Base-by-base conservation (phyloP, 2,329 filamentous ascomycete genomes). In the Cladorrhinum sp. region DNA sequence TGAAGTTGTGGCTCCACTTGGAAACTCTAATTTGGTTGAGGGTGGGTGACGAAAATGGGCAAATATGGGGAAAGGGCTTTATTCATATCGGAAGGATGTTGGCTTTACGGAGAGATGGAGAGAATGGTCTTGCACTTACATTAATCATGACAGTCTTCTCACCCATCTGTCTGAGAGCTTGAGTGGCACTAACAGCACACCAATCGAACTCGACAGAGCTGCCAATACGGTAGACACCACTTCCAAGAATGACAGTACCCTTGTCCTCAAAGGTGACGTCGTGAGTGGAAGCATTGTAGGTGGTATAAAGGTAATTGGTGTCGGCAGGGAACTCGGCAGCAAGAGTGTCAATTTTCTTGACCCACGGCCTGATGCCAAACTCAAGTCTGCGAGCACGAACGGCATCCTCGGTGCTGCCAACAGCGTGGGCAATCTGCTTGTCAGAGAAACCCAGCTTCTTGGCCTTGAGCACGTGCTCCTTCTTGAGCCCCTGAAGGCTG, bases 141-240 rank as follows among this genome's bases (percentile, higher is more conserved):
- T 98, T 98, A 72, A 99, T 95, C 91, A 98, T 96, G 61, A 96
- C 87, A 28, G 95, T 98, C 87, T 97, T 97, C 82, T 96, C 90
- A 68, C 92, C 93, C 82, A 96, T 91, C 63, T 88, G 82, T 70
- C 88, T 86, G 65, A 98, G 83, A 48, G 92, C 90, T 64, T 91
- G 83, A 10, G 92, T 93, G 65, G 92, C 90, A 71, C 92, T 95
- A 64, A 97, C 92, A 65, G 93, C 92, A 74, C 94, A 98, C 94
- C 94, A 98, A 77, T 99, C 94, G 73, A 99, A 99, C 77, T 99
- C 95, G 57, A 99, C 95, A 6, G 93, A 97, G 78, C 89, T 94
- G 71, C 95, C 95, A 73, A 98, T 99, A 73, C 95, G 87, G 84
- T 99, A 99, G 21, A 98, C 95, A 77, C 95, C 95, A 73, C 89